phyloP scores from a whole-genome alignment of 129 eudicot species.

The Flaveria robusta region DNA sequence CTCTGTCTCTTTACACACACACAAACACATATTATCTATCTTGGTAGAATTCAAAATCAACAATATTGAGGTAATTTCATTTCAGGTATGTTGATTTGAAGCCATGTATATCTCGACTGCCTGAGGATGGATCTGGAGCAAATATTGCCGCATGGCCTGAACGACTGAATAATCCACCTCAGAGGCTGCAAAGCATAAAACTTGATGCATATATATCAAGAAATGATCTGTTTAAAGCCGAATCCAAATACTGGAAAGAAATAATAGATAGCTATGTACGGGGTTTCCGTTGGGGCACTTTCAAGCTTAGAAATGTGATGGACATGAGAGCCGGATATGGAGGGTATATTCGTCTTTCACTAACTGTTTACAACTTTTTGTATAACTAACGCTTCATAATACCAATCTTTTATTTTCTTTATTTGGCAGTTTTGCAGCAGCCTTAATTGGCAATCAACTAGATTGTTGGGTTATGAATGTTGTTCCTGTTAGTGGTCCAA shows the following conservation, averaged over 20 bases:
- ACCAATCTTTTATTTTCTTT: constrained; percentile 2
- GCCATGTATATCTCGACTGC: constrained; percentile 82
- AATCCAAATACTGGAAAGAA: constrained; percentile 89
- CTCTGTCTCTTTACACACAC: too few relatives aligned
- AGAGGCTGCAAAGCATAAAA: constrained; percentile 79
- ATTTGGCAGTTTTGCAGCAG: constrained; percentile 87
- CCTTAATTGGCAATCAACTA: constrained; percentile 59
- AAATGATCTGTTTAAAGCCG: constrained; percentile 89
- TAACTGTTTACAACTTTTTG: not conserved
- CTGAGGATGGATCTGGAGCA: constrained; percentile 78
- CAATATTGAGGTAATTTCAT: constrained; percentile 8
- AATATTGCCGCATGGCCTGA: constrained; percentile 81
- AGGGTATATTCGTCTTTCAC: constrained; percentile 49
- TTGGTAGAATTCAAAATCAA: not conserved
- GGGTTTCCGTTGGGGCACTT: constrained; percentile 62
- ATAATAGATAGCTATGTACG: constrained; percentile 77
- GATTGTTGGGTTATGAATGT: constrained; percentile 98
- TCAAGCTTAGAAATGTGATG: constrained; percentile 81
- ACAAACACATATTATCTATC: not conserved
- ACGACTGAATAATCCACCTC: constrained; percentile 76
- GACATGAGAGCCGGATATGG: constrained; percentile 99
- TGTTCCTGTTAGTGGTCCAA: constrained; percentile 88
- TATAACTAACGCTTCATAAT: not conserved
- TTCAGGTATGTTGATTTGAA: constrained; percentile 87
- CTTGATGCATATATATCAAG: constrained; percentile 82